Evolutionary conservation across 805 yeast genomes (phyloP), one percentile per base, ranked within the genome.

Genomic region (Soucietia sequanensis): DNA sequence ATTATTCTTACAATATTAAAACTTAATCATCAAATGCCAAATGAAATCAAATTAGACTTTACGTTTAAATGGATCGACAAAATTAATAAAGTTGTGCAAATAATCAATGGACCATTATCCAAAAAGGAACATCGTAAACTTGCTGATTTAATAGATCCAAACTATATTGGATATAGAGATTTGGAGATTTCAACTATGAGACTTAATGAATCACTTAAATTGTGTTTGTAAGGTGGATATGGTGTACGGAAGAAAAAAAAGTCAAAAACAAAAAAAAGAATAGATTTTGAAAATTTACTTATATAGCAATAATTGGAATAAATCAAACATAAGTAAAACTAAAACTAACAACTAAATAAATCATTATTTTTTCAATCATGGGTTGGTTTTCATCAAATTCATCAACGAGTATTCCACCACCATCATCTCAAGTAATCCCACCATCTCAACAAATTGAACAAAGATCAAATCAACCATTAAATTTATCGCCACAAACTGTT

Each of bases 171-270:
- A 4, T 58, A 46, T 33, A 33, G 36, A 22, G 54, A 58, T 18
- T 54, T 52, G 28, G 56, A 57, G 29, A 30, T 38, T n/a, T 49
- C 46, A 6, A 12, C 57, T 11, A 55, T 59, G 61, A 37, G 54
- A 23, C 41, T 62, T 19, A 60, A 60, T 38, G 65, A 62, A 39
- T 30, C 33, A 29, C 48, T 46, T 25, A 37, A 45, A 15, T 27
- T 58, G 25, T 60, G 65, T 35, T 44, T 62, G 9, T 60, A 42
- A 8, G 23, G 23, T 21, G 23, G 23, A 21, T 21, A 9, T 21
- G 23, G 23, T 11, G 8, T 21, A n/a, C n/a, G n/a, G n/a, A n/a
- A n/a, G n/a, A n/a, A n/a, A n/a, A n/a, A n/a, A n/a, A n/a, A n/a
- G n/a, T n/a, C n/a, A n/a, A n/a, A n/a, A n/a, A n/a, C n/a, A n/a